Evolutionary conservation across 352 stramenopile genomes (phyloP).

Genomic region (Globisporangium sylvaticum): DNA sequence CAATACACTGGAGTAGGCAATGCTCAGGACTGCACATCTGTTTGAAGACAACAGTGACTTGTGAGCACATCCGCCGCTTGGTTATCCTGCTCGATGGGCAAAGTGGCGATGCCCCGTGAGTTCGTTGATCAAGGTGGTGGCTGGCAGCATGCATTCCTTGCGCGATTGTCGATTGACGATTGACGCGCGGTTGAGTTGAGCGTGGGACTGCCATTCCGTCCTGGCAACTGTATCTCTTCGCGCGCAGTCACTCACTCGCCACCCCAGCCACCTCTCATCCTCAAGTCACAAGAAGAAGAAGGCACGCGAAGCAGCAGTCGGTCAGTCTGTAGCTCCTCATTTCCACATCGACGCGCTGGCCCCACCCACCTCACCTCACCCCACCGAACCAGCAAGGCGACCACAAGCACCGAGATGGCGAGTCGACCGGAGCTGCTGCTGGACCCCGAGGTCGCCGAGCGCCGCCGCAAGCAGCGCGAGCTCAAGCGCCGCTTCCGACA

Average conservation of each 20-base stretch:
- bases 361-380: neutral
- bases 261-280: no score
- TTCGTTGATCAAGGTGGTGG: neutral
- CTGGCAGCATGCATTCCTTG: neutral
- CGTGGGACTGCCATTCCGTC: neutral
- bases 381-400: no score
- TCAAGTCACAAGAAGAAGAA: neutral
- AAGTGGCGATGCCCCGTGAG: neutral
- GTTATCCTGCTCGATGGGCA: neutral
- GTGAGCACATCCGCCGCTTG: no score
- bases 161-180: neutral
- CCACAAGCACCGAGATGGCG: neutral
- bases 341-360: neutral
- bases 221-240: neutral
- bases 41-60: no score
- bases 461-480: slow-evolving; percentile 14
- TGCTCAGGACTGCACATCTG: no score
- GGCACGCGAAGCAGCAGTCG: neutral
- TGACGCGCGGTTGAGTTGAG: neutral
- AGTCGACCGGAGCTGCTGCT: neutral
- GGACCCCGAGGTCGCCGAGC: slow-evolving; percentile 8
- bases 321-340: neutral
- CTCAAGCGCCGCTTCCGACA: slow-evolving; percentile 18
- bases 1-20: no score
- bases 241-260: no score